A percentile compares a stretch with the other conserved stretches of the same genome.
phyloP scores from a whole-genome alignment of 257 asterid species.

The Scutellaria barbata region DNA sequence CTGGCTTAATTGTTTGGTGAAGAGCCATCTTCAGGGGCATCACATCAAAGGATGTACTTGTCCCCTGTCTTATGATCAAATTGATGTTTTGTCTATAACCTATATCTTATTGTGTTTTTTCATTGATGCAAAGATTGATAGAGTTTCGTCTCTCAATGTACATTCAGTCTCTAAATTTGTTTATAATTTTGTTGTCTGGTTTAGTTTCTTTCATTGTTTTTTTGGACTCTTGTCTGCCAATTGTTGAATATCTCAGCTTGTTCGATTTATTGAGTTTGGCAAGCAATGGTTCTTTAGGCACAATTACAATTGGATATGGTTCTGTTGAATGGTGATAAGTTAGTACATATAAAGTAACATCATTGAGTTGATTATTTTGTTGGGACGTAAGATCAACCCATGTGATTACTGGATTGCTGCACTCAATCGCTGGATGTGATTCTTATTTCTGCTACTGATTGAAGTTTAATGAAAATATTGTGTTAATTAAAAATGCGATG shows the following conservation, averaged over 20 bases:
- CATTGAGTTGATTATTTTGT: slow-evolving; percentile 6
- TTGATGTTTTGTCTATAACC: background rate
- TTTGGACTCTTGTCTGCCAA: background rate
- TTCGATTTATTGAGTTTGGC: background rate
- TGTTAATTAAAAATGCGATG: background rate
- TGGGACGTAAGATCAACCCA: background rate
- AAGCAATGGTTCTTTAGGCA: background rate
- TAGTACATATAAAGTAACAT: background rate
- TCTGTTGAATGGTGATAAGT: background rate
- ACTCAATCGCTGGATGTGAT: background rate
- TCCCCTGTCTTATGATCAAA: background rate
- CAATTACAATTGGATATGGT: background rate
- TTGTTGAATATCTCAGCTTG: too few relatives aligned
- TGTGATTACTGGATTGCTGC: slow-evolving; percentile 15
- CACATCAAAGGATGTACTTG: background rate
- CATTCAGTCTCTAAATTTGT: background rate
- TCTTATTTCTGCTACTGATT: background rate
- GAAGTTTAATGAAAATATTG: background rate
- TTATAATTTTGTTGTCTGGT: background rate
- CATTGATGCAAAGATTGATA: background rate
- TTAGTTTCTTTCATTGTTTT: background rate
- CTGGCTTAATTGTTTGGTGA: background rate
- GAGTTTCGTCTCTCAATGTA: background rate
- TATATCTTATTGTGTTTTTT: background rate
- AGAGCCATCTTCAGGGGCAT: slow-evolving; percentile 9